phyloP scores from a whole-genome alignment of 305 asterid genomes.

The Fraxinus velutina region DNA sequence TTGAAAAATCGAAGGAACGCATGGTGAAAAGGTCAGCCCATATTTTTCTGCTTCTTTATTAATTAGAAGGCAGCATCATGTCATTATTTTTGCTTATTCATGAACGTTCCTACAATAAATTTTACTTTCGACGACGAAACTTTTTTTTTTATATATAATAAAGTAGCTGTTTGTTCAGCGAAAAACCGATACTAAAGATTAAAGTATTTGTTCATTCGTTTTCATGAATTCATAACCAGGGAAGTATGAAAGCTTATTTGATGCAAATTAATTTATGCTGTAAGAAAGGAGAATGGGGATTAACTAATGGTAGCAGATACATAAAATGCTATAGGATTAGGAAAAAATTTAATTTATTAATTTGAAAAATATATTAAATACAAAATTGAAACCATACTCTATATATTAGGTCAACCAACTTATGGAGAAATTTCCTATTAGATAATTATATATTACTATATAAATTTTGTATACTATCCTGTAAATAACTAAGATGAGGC shows the following conservation, averaged over 20 bases:
- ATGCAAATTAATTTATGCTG: neutral
- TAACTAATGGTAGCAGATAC: too few species aligned
- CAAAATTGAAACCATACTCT: too few species aligned
- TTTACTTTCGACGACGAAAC: too few species aligned
- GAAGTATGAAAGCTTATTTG: neutral
- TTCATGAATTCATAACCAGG: neutral
- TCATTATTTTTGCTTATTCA: neutral
- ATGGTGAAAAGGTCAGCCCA: conserved; percentile 31
- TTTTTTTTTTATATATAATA: too few species aligned
- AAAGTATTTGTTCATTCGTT: neutral
- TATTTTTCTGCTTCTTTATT: neutral
- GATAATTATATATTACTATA: too few species aligned
- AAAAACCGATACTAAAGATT: too few species aligned
- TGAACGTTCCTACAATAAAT: too few species aligned
- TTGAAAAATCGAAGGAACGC: conserved; percentile 7
- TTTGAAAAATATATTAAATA: too few species aligned
- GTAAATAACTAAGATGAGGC: too few species aligned
- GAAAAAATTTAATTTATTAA: neutral
- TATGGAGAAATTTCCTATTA: too few species aligned
- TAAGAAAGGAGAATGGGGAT: neutral
- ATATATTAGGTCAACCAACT: neutral
- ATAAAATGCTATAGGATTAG: neutral
- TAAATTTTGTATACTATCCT: too few species aligned
- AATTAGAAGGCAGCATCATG: neutral
- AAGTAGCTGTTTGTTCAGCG: too few species aligned